Percentiles rank a stretch among this genome's conserved stretches.
phyloP scores from a whole-genome alignment of 1,284 basidiomycete genomes.

The Sanghuangporus baumii region DNA sequence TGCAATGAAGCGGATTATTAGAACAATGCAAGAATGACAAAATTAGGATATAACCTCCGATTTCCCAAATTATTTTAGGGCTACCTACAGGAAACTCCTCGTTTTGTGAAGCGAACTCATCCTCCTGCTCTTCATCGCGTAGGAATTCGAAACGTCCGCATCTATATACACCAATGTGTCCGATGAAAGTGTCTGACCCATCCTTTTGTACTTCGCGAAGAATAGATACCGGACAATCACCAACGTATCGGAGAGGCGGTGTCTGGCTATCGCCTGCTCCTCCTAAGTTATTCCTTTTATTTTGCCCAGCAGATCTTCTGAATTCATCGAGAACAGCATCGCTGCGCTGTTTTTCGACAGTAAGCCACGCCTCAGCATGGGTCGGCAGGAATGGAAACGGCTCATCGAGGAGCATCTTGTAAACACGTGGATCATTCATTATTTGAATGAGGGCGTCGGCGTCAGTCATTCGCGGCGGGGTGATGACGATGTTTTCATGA shows the following conservation, averaged over 20 bases:
- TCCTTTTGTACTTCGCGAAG: slow-evolving; percentile 20
- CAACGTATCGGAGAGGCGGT: slow-evolving; percentile 2
- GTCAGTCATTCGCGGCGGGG: slow-evolving; percentile 21
- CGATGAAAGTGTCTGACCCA: slow-evolving; percentile 18
- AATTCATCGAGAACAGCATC: slow-evolving; percentile 10
- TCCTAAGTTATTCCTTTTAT: neutral
- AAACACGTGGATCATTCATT: slow-evolving; percentile 21
- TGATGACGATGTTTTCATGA: slow-evolving; percentile 23
- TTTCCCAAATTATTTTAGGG: slow-evolving; percentile 18
- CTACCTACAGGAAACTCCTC: slow-evolving; percentile 13
- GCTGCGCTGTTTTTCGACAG: neutral
- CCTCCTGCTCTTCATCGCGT: slow-evolving; percentile 12
- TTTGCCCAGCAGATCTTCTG: neutral
- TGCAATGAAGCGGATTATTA: slow-evolving; percentile 2
- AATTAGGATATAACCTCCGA: slow-evolving; percentile 18
- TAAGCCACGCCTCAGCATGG: slow-evolving; percentile 20
- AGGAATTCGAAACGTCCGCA: slow-evolving; percentile 9
- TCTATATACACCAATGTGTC: slow-evolving; percentile 14
- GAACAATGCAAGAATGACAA: neutral
- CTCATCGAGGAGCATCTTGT: slow-evolving; percentile 18
- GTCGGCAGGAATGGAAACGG: slow-evolving; percentile 20
- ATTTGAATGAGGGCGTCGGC: slow-evolving; percentile 9
- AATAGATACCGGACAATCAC: slow-evolving; percentile 16
- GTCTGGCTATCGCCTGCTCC: neutral
- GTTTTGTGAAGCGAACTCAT: slow-evolving; percentile 12